Evolutionary conservation across 2,329 filamentous ascomycete genomes (phyloP).

Genomic region (Trichoderma hamatum): DNA sequence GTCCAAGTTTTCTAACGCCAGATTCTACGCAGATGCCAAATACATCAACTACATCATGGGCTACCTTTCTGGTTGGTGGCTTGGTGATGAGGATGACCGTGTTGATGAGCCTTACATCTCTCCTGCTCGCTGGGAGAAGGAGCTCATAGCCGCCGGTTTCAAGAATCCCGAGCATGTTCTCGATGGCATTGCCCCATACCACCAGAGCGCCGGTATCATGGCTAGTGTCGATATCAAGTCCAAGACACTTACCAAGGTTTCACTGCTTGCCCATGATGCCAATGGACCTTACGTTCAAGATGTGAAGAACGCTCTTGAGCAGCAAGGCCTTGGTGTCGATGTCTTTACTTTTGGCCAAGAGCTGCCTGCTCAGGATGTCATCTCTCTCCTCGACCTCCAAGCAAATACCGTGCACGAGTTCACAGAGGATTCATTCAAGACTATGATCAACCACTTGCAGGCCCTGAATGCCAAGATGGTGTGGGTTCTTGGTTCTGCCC

Average conservation of each 20-base stretch:
- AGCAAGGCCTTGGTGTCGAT: background rate
- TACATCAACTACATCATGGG: slow-evolving; percentile 36
- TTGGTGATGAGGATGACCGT: slow-evolving; percentile 37
- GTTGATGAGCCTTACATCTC: slow-evolving; percentile 35
- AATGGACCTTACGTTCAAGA: background rate
- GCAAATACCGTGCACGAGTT: slow-evolving; percentile 9
- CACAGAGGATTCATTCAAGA: background rate
- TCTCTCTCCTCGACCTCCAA: slow-evolving; percentile 20
- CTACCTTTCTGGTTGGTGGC: slow-evolving; percentile 42
- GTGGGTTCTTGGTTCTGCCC: slow-evolving; percentile 5
- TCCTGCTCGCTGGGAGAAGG: slow-evolving; percentile 33
- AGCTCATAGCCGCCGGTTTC: slow-evolving; percentile 36
- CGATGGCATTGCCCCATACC: background rate
- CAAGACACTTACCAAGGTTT: background rate
- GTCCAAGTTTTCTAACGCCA: too few relatives aligned
- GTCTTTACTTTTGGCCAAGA: slow-evolving; percentile 16
- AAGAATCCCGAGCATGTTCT: slow-evolving; percentile 9
- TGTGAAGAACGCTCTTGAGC: background rate
- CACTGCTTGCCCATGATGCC: background rate
- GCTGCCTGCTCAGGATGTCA: slow-evolving; percentile 7
- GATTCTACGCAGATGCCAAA: slow-evolving; percentile 24
- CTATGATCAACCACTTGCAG: slow-evolving; percentile 4
- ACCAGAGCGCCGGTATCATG: slow-evolving; percentile 3
- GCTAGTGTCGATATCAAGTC: background rate
- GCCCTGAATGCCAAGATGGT: background rate